A percentile compares a stretch with the other conserved stretches of the same genome.
These are phyloP conservation scores for Helicostylum pulchrum DNA, from an alignment of 192 early-diverging fungal species.

Conservation along the genomic window DNA sequence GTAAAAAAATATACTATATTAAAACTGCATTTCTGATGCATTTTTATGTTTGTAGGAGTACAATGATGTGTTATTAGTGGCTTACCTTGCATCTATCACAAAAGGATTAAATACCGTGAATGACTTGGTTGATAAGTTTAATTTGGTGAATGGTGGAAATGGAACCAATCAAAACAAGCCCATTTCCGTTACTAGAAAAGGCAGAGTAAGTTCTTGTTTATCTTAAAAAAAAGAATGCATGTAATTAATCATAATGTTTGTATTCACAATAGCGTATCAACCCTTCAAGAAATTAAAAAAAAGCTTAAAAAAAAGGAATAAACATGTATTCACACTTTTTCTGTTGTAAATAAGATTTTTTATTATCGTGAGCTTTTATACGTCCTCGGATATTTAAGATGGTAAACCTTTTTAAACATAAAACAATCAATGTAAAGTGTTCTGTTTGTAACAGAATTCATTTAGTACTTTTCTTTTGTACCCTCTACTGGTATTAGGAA, in stretches of 20 bases:
- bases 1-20: conserved; percentile 3
- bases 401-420: too few species aligned
- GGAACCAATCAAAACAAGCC: not conserved
- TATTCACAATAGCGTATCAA: too few species aligned
- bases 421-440: too few species aligned
- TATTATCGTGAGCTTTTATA: too few species aligned
- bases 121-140: conserved; percentile 62
- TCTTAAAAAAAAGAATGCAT: not conserved
- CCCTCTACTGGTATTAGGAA: too few species aligned
- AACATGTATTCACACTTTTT: too few species aligned
- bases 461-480: too few species aligned
- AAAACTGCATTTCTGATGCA: not conserved
- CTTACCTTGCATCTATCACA: conserved; percentile 74
- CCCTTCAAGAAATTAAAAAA: too few species aligned
- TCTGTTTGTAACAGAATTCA: too few species aligned
- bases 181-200: not conserved
- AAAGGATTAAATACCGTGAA: conserved; percentile 67
- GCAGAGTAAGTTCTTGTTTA: conserved; percentile 1
- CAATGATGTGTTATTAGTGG: conserved; percentile 75
- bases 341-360: too few species aligned
- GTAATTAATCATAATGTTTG: not conserved
- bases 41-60: conserved; percentile 58
- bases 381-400: too few species aligned
- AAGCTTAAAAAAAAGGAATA: too few species aligned
- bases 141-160: conserved; percentile 34